phyloP scores from a whole-genome alignment of 1,284 basidiomycete genomes.

The Mycocalia duriaeana region DNA sequence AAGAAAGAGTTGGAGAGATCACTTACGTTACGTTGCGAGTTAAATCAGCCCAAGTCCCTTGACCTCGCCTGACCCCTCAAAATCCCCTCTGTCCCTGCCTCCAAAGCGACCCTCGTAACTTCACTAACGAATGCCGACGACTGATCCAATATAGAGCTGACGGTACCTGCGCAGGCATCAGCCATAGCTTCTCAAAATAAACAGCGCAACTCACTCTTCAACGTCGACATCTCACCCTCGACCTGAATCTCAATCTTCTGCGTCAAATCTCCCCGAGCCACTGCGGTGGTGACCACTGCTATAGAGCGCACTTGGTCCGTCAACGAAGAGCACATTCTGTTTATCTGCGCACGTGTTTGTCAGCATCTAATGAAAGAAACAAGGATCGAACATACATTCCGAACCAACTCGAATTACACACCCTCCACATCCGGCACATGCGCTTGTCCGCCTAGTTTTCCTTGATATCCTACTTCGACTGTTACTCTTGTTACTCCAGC shows the following conservation, averaged over 20 bases:
- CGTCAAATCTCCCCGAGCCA: constrained; percentile 84
- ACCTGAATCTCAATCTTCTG: constrained; percentile 87
- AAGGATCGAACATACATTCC: constrained; percentile 59
- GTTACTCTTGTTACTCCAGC: constrained; percentile 97
- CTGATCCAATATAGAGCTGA: constrained; percentile 88
- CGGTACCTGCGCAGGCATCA: constrained; percentile 46
- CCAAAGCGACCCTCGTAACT: constrained; percentile 91
- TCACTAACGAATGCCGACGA: constrained; percentile 90
- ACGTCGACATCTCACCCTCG: constrained; percentile 74
- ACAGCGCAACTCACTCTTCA: constrained; percentile 30
- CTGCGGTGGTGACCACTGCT: constrained; percentile 88
- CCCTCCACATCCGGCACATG: constrained; percentile 92
- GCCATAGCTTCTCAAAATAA: constrained; percentile 10
- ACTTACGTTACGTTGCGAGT: constrained; percentile 76
- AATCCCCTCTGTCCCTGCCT: constrained; percentile 87
- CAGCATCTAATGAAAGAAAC: constrained; percentile 2
- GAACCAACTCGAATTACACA: constrained; percentile 89
- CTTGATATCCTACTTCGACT: constrained; percentile 84
- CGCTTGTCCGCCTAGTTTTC: constrained; percentile 89
- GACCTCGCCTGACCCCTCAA: constrained; percentile 93
- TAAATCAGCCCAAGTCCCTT: constrained; percentile 92
- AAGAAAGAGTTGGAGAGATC: not conserved
- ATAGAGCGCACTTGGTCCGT: constrained; percentile 95
- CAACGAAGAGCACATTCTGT: constrained; percentile 89
- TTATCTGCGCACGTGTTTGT: constrained; percentile 52